Evolutionary conservation across 2,329 filamentous ascomycete species (phyloP), one percentile per base, ranked within the genome.

Genomic region (Tolypocladium cylindrosporum): DNA sequence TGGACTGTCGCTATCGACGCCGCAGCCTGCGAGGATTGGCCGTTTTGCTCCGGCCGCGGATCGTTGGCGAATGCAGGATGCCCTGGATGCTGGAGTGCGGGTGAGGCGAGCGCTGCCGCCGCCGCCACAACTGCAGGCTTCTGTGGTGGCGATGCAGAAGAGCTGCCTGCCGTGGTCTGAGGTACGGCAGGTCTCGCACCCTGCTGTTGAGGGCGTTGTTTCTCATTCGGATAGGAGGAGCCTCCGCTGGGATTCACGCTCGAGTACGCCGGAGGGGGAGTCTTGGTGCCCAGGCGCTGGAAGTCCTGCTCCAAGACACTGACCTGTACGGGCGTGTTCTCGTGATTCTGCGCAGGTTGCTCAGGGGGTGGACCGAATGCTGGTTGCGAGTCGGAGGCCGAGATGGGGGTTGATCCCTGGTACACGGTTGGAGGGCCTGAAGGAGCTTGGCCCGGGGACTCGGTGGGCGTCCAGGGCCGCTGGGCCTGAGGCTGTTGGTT

Each of bases 1-100:
- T 69, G 68, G 27, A 69, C 65, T 21, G 69, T 61, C 13, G 78
- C 73, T n/a, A 79, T 65, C 39, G 64, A 45, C 5, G 77, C 69
- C 39, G 77, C 73, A 0, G 77, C 73, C 61, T 81, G 73, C 62
- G 74, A 63, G 63, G 75, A 65, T 61, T 81, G 79, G 50, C 77
- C 79, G 55, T 79, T 79, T 55, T 76, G 74, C 61, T 78, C 73
- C 24, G 76, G 81, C 59, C 84, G 83, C 42, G 81, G 80, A 64
- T 96, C 91, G 66, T 96, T 96, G 55, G 92, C 91, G 75, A 96
- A 96, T 1, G 93, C 93, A 42, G 92, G 92, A 72, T 97, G 92
- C 24, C 85, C 84, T 45, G 85, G 79, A 62, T 84, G 80, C 62
- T 84, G 81, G 41, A 79, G 69, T 42, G 77, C 76, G 3, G 78